phyloP scores from a whole-genome alignment of 352 stramenopile genomes.

The Aphanomyces cochlioides region DNA sequence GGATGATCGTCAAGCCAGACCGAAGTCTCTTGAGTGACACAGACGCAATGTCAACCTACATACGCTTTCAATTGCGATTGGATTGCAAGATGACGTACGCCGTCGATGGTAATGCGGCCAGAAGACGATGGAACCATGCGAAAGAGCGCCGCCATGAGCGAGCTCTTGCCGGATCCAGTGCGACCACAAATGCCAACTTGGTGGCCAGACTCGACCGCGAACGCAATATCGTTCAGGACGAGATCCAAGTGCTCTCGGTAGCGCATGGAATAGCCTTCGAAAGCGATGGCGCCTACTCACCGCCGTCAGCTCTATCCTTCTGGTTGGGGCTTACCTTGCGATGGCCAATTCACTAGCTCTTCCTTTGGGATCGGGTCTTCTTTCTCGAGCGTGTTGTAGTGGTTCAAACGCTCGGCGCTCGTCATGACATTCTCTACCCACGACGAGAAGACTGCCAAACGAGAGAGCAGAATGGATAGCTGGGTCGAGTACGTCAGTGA shows the following conservation, averaged over 20 bases:
- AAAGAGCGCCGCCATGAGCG: conserved; percentile 68
- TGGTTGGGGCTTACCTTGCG: background rate
- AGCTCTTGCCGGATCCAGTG: conserved; percentile 66
- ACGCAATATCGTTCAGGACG: background rate
- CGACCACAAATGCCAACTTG: conserved; percentile 36
- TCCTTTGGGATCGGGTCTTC: conserved; percentile 37
- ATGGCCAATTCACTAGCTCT: background rate
- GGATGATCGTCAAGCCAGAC: conserved; percentile 69
- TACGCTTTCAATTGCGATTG: background rate
- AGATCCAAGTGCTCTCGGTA: conserved; percentile 16
- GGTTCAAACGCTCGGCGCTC: conserved; percentile 31
- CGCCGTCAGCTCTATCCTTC: background rate
- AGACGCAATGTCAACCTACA: conserved; percentile 46
- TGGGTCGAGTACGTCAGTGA: conserved; percentile 20
- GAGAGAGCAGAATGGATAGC: conserved; percentile 5
- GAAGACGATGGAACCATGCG: conserved; percentile 56
- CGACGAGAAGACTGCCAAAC: background rate
- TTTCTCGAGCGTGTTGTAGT: conserved; percentile 44
- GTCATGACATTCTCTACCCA: conserved; percentile 7
- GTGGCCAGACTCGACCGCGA: background rate
- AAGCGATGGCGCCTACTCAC: conserved; percentile 47
- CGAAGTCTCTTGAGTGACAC: conserved; percentile 63
- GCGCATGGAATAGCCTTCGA: conserved; percentile 31
- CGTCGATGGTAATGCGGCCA: conserved; percentile 70
- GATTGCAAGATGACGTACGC: conserved; percentile 25